phyloP scores from a whole-genome alignment of 129 eudicot genomes.

The Lactuca saligna region DNA sequence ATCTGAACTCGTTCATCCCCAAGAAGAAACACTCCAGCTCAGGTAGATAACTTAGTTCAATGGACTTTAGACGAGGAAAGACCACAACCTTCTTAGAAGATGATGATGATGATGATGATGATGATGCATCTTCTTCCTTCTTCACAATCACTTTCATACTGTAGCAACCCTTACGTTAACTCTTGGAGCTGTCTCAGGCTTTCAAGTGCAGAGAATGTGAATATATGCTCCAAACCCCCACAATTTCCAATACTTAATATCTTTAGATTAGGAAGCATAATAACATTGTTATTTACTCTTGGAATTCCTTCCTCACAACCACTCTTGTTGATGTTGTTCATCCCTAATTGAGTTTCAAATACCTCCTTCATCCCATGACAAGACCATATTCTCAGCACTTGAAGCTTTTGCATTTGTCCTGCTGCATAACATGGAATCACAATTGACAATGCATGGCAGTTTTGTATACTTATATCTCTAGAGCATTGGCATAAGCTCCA shows the following conservation, averaged over 20 bases:
- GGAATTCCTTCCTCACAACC: neutral
- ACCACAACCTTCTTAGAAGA: neutral
- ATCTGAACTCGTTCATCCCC: conserved; percentile 3
- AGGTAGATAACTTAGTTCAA: neutral
- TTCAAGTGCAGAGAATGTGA: conserved; percentile 7
- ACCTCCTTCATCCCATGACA: neutral
- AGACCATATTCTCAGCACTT: neutral
- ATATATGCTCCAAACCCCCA: conserved; percentile 1
- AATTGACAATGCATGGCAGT: neutral
- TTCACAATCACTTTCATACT: conserved; percentile 19
- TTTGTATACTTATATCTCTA: neutral
- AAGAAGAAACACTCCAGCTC: conserved; percentile 14
- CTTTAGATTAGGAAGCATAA: neutral
- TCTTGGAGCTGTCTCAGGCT: neutral
- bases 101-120: no score
- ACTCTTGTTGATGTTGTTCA: neutral
- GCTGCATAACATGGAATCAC: neutral
- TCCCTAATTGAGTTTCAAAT: neutral
- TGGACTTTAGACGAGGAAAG: conserved; percentile 12
- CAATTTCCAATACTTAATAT: neutral
- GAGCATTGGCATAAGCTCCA: neutral
- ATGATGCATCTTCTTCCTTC: neutral
- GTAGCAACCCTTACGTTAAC: neutral
- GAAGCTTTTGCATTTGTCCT: neutral
- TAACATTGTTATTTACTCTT: no score